Percentiles rank a stretch among this genome's conserved stretches.
These are phyloP conservation scores for Rhizoclosmatium hyalinum DNA, from an alignment of 371 early-diverging fungal genomes.

Conservation along the genomic window DNA sequence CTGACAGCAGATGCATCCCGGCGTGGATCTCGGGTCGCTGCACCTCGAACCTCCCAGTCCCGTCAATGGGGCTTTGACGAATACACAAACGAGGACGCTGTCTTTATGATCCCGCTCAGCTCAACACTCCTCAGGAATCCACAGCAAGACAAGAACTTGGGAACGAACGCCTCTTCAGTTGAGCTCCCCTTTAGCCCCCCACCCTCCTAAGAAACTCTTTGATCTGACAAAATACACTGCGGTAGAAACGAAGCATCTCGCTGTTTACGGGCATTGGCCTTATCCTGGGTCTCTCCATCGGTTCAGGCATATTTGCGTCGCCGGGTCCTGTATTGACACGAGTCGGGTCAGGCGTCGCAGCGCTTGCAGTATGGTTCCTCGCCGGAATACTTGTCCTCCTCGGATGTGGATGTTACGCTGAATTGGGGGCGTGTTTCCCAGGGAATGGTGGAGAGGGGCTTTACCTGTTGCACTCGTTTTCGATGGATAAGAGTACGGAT, in stretches of 20 bases:
- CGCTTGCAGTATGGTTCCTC: constrained; percentile 59
- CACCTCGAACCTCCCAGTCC: neutral
- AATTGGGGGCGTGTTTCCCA: constrained; percentile 88
- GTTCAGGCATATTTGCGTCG: constrained; percentile 70
- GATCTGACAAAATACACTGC: neutral
- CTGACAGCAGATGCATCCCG: neutral
- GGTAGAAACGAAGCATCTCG: constrained; percentile 30
- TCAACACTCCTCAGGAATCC: constrained; percentile 10
- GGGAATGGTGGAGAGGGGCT: constrained; percentile 84
- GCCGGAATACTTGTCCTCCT: constrained; percentile 63
- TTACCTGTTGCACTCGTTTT: constrained; percentile 56
- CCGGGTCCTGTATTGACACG: constrained; percentile 62
- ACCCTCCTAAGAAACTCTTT: neutral
- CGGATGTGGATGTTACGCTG: constrained; percentile 70
- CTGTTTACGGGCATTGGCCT: constrained; percentile 46
- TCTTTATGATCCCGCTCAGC: constrained; percentile 23
- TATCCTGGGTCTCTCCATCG: constrained; percentile 67
- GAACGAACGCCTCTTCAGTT: neutral
- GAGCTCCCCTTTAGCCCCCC: neutral
- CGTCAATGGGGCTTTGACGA: constrained; percentile 7
- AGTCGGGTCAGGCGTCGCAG: constrained; percentile 49
- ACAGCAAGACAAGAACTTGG: neutral
- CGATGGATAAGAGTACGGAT: constrained; percentile 85
- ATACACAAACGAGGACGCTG: neutral
- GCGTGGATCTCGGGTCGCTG: neutral